These are phyloP conservation scores for Cordyceps sp. DNA, from an alignment of 2,329 filamentous ascomycete species.

Conservation along the genomic window DNA sequence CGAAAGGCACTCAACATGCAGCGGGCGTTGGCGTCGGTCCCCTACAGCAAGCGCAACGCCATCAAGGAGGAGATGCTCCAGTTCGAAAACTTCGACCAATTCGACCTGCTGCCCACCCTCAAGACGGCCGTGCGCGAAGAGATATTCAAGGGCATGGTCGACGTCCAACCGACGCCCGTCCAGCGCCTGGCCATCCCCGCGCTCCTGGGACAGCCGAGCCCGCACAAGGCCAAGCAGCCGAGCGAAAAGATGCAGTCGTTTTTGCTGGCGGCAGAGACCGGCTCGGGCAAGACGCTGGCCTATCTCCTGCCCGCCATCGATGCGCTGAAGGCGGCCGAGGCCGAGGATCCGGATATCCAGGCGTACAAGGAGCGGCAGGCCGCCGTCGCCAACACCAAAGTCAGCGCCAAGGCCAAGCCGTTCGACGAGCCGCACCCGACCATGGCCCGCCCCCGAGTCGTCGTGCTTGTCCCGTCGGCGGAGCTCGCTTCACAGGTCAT, in stretches of 20 bases:
- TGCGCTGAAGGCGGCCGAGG: constrained; percentile 64
- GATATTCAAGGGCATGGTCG: constrained; percentile 56
- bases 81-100: constrained; percentile 65
- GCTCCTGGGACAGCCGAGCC: constrained; percentile 41
- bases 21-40: constrained; percentile 54
- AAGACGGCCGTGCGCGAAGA: constrained; percentile 56
- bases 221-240: constrained; percentile 9
- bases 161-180: constrained; percentile 71
- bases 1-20: constrained; percentile 90
- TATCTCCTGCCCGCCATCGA: constrained; percentile 78
- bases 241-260: constrained; percentile 35
- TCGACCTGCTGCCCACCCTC: constrained; percentile 56
- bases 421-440: constrained; percentile 55
- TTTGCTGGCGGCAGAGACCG: constrained; percentile 85
- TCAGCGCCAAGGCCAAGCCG: constrained; percentile 40
- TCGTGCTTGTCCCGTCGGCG: constrained; percentile 81
- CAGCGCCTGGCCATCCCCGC: constrained; percentile 79
- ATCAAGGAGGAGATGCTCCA: constrained; percentile 42
- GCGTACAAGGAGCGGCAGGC: constrained; percentile 38
- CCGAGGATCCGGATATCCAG: constrained; percentile 38
- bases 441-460: constrained; percentile 62
- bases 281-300: constrained; percentile 89
- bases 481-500: constrained; percentile 86
- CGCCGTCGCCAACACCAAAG: constrained; percentile 28
- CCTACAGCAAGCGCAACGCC: constrained; percentile 48